Evolutionary conservation across 495 filamentous ascomycete genomes (phyloP).

Genomic region (Penicillium soppii): DNA sequence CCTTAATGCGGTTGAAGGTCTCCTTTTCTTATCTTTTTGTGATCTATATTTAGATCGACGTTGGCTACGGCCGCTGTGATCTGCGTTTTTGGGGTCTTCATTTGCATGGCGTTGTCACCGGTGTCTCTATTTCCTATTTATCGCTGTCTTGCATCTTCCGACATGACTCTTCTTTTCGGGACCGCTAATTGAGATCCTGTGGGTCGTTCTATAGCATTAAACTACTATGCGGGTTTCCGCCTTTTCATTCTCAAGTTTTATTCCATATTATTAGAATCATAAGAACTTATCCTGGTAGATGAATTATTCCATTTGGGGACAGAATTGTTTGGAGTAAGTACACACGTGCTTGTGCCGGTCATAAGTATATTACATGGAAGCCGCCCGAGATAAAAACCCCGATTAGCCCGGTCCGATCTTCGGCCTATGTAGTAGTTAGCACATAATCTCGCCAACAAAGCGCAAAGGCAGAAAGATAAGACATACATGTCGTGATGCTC

Average conservation of each 20-base stretch:
- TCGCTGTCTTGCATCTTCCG: conserved; percentile 3
- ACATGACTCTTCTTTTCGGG: conserved; percentile 3
- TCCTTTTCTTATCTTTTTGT: conserved; percentile 7
- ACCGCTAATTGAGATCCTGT: conserved; percentile 18
- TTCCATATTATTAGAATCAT: too few species aligned
- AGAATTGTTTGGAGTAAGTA: background rate
- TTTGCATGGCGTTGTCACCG: conserved; percentile 27
- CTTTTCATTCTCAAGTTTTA: background rate
- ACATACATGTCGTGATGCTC: conserved; percentile 96
- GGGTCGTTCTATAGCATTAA: conserved; percentile 17
- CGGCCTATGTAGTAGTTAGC: conserved; percentile 45
- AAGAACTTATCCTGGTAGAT: too few species aligned
- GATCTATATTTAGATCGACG: conserved; percentile 16
- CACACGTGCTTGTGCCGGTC: background rate
- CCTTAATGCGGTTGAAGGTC: background rate
- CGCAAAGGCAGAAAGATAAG: conserved; percentile 7
- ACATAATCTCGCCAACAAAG: background rate
- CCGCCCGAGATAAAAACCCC: background rate
- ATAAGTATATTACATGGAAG: background rate
- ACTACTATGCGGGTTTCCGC: conserved; percentile 1
- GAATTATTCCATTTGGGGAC: too few species aligned
- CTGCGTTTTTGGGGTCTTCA: conserved; percentile 7
- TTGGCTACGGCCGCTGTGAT: conserved; percentile 5
- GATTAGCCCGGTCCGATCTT: conserved; percentile 73
- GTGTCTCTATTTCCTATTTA: background rate